Evolutionary conservation across 2,329 filamentous ascomycete genomes (phyloP), one percentile per base, ranked within the genome.

Genomic region (Trichothecium roseum): DNA sequence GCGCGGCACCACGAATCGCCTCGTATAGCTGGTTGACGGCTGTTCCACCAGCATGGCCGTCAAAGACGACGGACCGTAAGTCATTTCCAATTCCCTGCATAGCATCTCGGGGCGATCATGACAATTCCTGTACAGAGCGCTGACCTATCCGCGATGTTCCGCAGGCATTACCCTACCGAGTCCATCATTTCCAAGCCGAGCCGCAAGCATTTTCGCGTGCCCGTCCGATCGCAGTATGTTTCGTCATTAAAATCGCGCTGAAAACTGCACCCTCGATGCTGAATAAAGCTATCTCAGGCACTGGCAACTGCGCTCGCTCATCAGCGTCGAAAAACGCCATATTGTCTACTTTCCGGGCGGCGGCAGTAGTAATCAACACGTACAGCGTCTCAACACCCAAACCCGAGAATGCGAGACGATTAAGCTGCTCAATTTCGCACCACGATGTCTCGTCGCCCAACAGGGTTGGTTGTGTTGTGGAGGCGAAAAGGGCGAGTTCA

Each of bases 381-480:
- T 86, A 35, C 81, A 81, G 49, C 71, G 74, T 26, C 72, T 89
- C 38, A 73, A 88, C 49, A 77, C 81, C 39, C 72, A 61, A 40
- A 78, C 73, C 45, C 76, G 68, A 55, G 82, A 78, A 66, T 79
- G 75, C 62, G 84, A 81, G 60, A 81, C 73, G 41, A 75, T 84
- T 55, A 84, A 76, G 35, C 66, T 78, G 20, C 66, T 88, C 45
- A 77, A 69, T 45, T 91, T 79, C 57, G 73, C 58, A 48, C 83
- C 88, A n/a, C 75, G 84, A 60, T 96, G 89, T 56, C 74, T 95
- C 6, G 82, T 85, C n/a, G 83, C 85, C 7, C 81, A 78, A 36
- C 74, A 84, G 49, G 87, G 87, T 35, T 96, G 85, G 81, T 72
- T 96, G 27, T 94, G 85, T 49, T 84, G 88, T 32, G 91, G 89